Base-by-base conservation (phyloP, 768 basidiomycete genomes). In the Chalciporus piperatus region DNA sequence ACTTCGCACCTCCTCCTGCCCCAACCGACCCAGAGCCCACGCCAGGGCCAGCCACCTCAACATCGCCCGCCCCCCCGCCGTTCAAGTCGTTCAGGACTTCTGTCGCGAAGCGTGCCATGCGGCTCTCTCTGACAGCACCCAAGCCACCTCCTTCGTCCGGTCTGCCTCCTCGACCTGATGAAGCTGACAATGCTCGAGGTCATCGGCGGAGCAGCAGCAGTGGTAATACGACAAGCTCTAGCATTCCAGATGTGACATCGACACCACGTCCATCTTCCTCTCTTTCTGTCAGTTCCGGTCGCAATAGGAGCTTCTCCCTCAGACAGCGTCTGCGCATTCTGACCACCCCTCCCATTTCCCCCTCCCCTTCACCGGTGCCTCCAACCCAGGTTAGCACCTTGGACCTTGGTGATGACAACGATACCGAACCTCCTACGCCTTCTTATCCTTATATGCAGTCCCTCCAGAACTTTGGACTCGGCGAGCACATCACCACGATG, bases 141-240 rank as follows among this genome's bases (percentile, higher is more conserved):
- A 82, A 81, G 48, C 79, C 80, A 30, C 81, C 87, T 6, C 85
- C 88, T 8, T 76, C 80, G 1, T 69, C 73, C 16, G 72, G 69
- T 20, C 74, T 88, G 1, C 84, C 89, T 4, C 85, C 84, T 7
- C 79, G 84, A 30, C 88, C 87, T 6, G 85, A 87, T 51, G 84
- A 89, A 54, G 43, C 50, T 20, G 49, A 22, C 4, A 57, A 64
- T 58, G 22, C 39, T 65, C 68, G 41, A 54, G 60, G 47, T 62
- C 63, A 66, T 56, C 67, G 57, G 22, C 59, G 53, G 39, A 62
- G 70, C 41, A 72, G 74, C 6, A 76, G 76, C 33, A 63, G 69
- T 48, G 71, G 71, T 22, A 69, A 63, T 45, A 61, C 51, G 41
- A 41, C 49, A 20, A 27, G 44, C 3, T 6, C 54, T 22, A 56